Conservation (phyloP, 441 rosid species). For the Euphorbia celastroides region DNA sequence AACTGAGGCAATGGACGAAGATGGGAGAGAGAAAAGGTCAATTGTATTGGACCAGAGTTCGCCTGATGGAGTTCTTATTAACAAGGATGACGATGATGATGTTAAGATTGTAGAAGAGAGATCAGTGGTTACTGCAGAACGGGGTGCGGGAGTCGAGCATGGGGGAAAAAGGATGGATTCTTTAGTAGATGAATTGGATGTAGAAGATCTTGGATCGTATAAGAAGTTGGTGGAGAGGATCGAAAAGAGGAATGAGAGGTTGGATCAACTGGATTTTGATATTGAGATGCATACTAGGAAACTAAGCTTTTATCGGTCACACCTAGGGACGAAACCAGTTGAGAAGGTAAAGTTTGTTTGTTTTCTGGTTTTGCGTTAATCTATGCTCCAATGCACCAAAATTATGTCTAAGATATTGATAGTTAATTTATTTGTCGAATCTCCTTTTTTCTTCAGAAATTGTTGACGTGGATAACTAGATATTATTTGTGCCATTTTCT, state of each 20-base stretch:
- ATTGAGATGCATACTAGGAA: conserved; percentile 51
- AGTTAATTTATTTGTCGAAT: neutral
- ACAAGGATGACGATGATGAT: conserved; percentile 26
- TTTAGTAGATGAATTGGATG: conserved; percentile 27
- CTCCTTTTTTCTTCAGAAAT: neutral
- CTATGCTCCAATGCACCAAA: neutral
- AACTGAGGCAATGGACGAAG: conserved; percentile 33
- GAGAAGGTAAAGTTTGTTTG: conserved; percentile 32
- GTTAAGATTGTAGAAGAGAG: conserved; percentile 36
- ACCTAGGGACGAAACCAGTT: conserved; percentile 32
- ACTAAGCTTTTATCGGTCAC: conserved; percentile 29
- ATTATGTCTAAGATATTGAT: neutral
- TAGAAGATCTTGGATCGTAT: conserved; percentile 45
- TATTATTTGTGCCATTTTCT: too few relatives aligned
- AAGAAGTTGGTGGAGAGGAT: conserved; percentile 55
- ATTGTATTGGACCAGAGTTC: conserved; percentile 14
- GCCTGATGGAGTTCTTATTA: conserved; percentile 3
- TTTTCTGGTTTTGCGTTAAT: neutral
- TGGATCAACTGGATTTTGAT: conserved; percentile 46
- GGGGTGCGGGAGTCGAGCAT: conserved; percentile 36
- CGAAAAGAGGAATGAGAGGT: conserved; percentile 38
- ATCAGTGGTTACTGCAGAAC: conserved; percentile 33
- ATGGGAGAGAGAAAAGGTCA: conserved; percentile 27
- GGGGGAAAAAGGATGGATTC: conserved; percentile 37
- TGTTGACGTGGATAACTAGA: too few relatives aligned